phyloP scores from a whole-genome alignment of 306 rosid genomes.

The Fragaria iinumae region DNA sequence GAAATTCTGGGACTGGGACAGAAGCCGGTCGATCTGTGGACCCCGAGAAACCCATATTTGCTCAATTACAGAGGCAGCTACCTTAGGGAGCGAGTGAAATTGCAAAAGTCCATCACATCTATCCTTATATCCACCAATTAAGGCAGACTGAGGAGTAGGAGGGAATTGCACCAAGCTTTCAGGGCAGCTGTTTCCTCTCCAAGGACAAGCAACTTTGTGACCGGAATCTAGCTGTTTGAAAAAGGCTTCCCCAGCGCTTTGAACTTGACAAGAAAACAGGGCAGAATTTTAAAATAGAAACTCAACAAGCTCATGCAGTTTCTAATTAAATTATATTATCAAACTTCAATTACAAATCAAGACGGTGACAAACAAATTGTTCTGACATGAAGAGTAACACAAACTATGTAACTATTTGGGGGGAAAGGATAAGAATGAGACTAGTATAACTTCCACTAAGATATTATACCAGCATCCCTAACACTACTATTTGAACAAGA shows the following conservation, averaged over 20 bases:
- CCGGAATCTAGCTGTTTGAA: conserved; percentile 81
- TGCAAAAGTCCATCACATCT: conserved; percentile 96
- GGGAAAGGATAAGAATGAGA: background rate
- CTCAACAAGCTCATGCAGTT: conserved; percentile 25
- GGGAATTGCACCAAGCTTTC: conserved; percentile 99
- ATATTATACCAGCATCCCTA: background rate
- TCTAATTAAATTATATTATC: conserved; percentile 3
- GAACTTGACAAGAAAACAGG: conserved; percentile 48
- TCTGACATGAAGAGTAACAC: conserved; percentile 4
- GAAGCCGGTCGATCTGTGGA: conserved; percentile 71
- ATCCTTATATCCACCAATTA: conserved; percentile 93
- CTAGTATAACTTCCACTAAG: background rate
- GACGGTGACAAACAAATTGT: background rate
- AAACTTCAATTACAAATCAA: conserved; percentile 12
- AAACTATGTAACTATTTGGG: background rate
- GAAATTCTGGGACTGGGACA: conserved; percentile 51
- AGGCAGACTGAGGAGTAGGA: conserved; percentile 84
- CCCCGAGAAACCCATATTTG: conserved; percentile 68
- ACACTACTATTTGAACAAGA: background rate
- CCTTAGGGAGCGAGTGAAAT: conserved; percentile 73
- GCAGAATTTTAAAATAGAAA: conserved; percentile 18
- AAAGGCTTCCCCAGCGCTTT: conserved; percentile 76
- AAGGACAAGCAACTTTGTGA: conserved; percentile 77
- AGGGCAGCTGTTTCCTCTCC: conserved; percentile 97
- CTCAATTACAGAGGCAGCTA: conserved; percentile 82